These are phyloP conservation scores for Chenopodium formosanum DNA, from an alignment of 148 eudicot species.

Conservation along the genomic window DNA sequence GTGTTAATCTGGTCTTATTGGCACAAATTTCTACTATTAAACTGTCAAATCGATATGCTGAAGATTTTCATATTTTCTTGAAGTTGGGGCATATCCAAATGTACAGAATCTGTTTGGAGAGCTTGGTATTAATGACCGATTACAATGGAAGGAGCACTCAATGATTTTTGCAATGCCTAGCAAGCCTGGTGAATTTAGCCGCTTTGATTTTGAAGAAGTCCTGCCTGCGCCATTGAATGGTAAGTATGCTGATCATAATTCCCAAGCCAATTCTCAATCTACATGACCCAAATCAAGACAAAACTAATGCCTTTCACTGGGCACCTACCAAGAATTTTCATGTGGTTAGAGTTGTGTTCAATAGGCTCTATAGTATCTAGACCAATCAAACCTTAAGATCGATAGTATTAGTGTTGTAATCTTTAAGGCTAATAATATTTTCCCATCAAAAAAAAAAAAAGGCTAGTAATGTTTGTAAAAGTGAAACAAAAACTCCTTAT, in stretches of 20 bases:
- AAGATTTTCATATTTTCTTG: conserved; percentile 24
- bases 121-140: conserved; percentile 83
- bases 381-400: background rate
- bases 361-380: background rate
- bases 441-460: background rate
- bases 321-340: background rate
- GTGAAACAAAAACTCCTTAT: background rate
- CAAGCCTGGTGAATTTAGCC: conserved; percentile 97
- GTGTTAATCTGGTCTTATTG: background rate
- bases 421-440: background rate
- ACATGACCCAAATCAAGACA: background rate
- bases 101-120: conserved; percentile 96
- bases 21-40: background rate
- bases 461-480: background rate
- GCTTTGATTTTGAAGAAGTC: conserved; percentile 89
- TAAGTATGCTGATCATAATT: conserved; percentile 25
- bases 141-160: conserved; percentile 99
- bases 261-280: background rate
- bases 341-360: background rate
- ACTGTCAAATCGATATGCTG: conserved; percentile 24
- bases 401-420: background rate
- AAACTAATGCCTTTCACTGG: background rate
- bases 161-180: conserved; percentile 99
- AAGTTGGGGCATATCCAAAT: conserved; percentile 99
- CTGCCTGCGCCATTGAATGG: conserved; percentile 94